phyloP scores from a whole-genome alignment of 2,329 filamentous ascomycete genomes.

The Cyanodermella asteris region DNA sequence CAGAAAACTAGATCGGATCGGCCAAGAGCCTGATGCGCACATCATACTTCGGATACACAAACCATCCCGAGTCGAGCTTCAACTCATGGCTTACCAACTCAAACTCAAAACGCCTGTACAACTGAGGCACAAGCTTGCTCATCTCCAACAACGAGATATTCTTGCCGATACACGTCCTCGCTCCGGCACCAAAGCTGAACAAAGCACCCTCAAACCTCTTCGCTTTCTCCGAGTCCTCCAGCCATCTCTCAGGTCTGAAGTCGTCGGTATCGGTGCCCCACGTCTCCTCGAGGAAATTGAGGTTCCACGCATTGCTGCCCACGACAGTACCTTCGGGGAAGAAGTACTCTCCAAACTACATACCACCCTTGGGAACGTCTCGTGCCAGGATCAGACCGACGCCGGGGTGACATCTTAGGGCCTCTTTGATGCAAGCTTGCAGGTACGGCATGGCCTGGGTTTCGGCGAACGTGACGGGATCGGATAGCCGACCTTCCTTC shows the following conservation, averaged over 20 bases:
- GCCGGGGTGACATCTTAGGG: conserved; percentile 7
- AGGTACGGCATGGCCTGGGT: conserved; percentile 16
- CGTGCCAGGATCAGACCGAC: conserved; percentile 7
- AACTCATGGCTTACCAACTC: too few species aligned
- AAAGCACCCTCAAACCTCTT: conserved; percentile 4
- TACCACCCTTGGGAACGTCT: conserved; percentile 7
- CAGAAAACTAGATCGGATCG: too few species aligned
- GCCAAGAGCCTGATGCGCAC: too few species aligned
- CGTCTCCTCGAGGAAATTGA: conserved; percentile 20
- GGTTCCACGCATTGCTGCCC: conserved; percentile 7
- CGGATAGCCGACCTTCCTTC: conserved; percentile 10
- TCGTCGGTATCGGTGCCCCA: conserved; percentile 23
- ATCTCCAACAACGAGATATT: conserved; percentile 5
- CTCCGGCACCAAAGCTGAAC: conserved; percentile 3
- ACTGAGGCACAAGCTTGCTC: conserved; percentile 4
- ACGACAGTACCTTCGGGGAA: conserved; percentile 8
- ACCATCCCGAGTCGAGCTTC: too few species aligned
- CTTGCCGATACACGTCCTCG: conserved; percentile 4
- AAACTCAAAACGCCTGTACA: conserved; percentile 5
- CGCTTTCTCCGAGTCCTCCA: conserved; percentile 12
- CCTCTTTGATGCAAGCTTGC: conserved; percentile 9
- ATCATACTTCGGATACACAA: too few species aligned
- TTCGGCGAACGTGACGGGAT: conserved; percentile 12
- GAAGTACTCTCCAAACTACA: conserved; percentile 5
- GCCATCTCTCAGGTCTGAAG: conserved; percentile 26